Percentiles rank a stretch among this genome's conserved stretches.
phyloP scores from a whole-genome alignment of 441 rosid genomes.

The Eruca vesicaria region DNA sequence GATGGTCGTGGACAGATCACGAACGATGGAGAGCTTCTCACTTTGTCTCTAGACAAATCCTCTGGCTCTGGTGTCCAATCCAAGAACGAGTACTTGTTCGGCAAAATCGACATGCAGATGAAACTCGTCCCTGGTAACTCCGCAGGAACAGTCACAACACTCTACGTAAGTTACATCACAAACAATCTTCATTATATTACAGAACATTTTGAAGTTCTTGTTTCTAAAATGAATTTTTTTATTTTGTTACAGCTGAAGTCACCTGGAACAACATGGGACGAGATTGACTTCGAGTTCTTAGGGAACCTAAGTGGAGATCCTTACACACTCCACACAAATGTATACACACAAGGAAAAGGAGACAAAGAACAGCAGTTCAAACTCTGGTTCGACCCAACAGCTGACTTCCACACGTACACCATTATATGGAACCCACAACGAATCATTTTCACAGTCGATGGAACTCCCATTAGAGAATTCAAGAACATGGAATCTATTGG shows the following conservation, averaged over 20 bases:
- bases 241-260: slow-evolving; percentile 31
- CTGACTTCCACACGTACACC: slow-evolving; percentile 65
- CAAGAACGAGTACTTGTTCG: slow-evolving; percentile 46
- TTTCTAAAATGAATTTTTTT: not conserved
- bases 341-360: slow-evolving; percentile 58
- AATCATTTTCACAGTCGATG: slow-evolving; percentile 48
- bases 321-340: slow-evolving; percentile 64
- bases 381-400: slow-evolving; percentile 74
- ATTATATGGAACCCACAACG: slow-evolving; percentile 65
- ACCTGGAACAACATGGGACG: slow-evolving; percentile 49
- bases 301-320: slow-evolving; percentile 64
- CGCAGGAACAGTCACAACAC: slow-evolving; percentile 61
- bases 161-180: slow-evolving; percentile 31
- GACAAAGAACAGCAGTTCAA: slow-evolving; percentile 70
- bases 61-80: slow-evolving; percentile 60
- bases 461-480: slow-evolving; percentile 43
- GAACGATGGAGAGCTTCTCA: slow-evolving; percentile 48
- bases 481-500: slow-evolving; percentile 42
- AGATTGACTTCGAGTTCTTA: slow-evolving; percentile 66
- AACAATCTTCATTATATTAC: not conserved
- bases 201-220: not conserved
- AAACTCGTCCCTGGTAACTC: slow-evolving; percentile 59
- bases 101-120: slow-evolving; percentile 51
- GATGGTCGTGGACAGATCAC: slow-evolving; percentile 44
- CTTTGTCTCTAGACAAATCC: slow-evolving; percentile 41